Conservation (phyloP, 2,329 filamentous ascomycete species). For the Penicillium sp. region DNA sequence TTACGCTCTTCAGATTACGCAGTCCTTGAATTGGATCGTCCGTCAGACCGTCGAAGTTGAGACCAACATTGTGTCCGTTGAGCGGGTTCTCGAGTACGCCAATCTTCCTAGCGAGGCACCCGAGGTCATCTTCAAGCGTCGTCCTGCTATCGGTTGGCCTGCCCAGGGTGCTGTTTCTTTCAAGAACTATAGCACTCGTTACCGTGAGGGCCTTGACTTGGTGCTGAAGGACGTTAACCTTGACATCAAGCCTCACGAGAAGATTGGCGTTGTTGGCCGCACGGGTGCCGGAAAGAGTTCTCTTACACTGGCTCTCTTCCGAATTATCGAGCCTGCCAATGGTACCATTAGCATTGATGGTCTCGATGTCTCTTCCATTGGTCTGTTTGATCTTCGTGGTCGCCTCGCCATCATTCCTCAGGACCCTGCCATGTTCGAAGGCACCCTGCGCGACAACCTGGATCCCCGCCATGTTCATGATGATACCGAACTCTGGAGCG, state of each 20-base stretch:
- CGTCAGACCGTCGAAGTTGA: slow-evolving; percentile 99
- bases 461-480: slow-evolving; percentile 94
- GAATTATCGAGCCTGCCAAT: slow-evolving; percentile 83
- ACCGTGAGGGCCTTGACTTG: slow-evolving; percentile 83
- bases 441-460: slow-evolving; percentile 88
- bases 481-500: slow-evolving; percentile 96
- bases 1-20: slow-evolving; percentile 94
- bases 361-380: slow-evolving; percentile 85
- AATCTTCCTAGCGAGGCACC: slow-evolving; percentile 87
- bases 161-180: slow-evolving; percentile 84
- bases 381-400: slow-evolving; percentile 80
- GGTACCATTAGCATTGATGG: slow-evolving; percentile 85
- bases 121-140: slow-evolving; percentile 83
- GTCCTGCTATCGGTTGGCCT: slow-evolving; percentile 89
- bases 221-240: slow-evolving; percentile 91
- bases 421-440: slow-evolving; percentile 93
- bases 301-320: slow-evolving; percentile 86
- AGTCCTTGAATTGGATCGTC: slow-evolving; percentile 98
- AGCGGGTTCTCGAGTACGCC: slow-evolving; percentile 95
- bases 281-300: slow-evolving; percentile 97
- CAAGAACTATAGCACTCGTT: slow-evolving; percentile 90
- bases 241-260: slow-evolving; percentile 92
- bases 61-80: slow-evolving; percentile 99
- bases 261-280: slow-evolving; percentile 94
- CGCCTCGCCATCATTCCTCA: slow-evolving; percentile 96